Evolutionary conservation across 2,329 filamentous ascomycete genomes (phyloP), one percentile per base, ranked within the genome.

Genomic region (Neofusicoccum umdonicola): DNA sequence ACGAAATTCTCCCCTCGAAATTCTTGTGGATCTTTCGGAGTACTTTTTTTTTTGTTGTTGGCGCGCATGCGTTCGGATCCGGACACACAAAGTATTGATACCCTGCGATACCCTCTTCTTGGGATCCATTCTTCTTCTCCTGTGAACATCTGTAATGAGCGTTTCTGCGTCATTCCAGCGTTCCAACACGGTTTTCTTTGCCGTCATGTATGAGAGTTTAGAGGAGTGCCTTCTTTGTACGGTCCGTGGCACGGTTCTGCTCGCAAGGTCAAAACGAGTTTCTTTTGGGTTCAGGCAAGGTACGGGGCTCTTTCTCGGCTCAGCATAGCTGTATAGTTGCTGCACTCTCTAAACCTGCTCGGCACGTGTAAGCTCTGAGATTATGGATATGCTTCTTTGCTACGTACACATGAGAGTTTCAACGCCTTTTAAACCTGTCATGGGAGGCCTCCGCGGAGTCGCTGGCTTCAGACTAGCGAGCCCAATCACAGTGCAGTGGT

Each of bases 21-120:
- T 15, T 37, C 37, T 15, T 27, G 15, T 61, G n/a, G 31, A 15
- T 19, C 13, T 51, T 27, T 15, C 19, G 31, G 31, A 27, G n/a
- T 47, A 48, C 19, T 62, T 41, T 58, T 35, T 19, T 5, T 37
- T 35, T 11, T 42, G 15, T 44, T 51, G 19, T 51, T 39, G 45
- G 34, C 47, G 58, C 45, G 35, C 31, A 50, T 51, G 44, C 56
- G 42, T 60, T 60, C 31, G 42, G 56, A 60, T 60, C 42, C 31
- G 22, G 41, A 60, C 50, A 17, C 42, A 37, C 31, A 60, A 60
- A 60, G 56, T 62, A 51, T 62, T 62, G 58, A 62, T 62, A 62
- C 58, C 58, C 58, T 51, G 19, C 45, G 58, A 62, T 62, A 62
- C 50, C 50, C 48, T 54, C 22, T n/a, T 31, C 13, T 51, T 22